phyloP scores from a whole-genome alignment of 148 eudicot species.

The Nepenthes gracilis region DNA sequence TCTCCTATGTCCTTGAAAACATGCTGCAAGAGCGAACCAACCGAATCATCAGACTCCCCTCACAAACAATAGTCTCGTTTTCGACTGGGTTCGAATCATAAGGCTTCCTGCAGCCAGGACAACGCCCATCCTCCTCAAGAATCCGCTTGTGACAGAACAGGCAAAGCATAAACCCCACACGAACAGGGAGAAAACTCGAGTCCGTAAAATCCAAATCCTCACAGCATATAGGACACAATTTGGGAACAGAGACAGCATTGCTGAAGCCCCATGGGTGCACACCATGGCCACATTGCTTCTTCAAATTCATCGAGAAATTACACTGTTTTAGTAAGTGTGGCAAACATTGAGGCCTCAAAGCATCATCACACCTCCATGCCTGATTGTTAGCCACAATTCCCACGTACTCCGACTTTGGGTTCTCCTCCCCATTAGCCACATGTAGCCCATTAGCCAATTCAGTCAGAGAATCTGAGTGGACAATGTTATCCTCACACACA shows the following conservation, averaged over 20 bases:
- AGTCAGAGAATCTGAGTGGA: constrained; percentile 5
- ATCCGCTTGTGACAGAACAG: constrained; percentile 96
- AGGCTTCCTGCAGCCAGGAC: constrained; percentile 96
- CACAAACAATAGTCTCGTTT: constrained; percentile 41
- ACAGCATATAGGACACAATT: constrained; percentile 74
- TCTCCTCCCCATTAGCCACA: constrained; percentile 9
- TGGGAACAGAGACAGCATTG: constrained; percentile 26
- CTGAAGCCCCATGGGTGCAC: constrained; percentile 42
- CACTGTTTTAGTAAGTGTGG: constrained; percentile 71
- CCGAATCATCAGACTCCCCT: constrained; percentile 40
- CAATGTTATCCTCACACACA: constrained; percentile 5
- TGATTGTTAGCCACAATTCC: constrained; percentile 17
- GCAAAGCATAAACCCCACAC: constrained; percentile 82
- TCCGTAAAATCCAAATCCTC: constrained; percentile 89
- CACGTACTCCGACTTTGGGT: constrained; percentile 19
- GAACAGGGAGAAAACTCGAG: constrained; percentile 79
- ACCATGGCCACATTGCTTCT: constrained; percentile 20
- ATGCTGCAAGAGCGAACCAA: constrained; percentile 76
- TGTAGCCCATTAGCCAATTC: constrained; percentile 4
- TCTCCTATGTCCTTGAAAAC: constrained; percentile 55
- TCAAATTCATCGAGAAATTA: constrained; percentile 48
- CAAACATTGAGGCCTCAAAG: constrained; percentile 68
- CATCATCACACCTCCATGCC: constrained; percentile 90
- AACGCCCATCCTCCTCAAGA: constrained; percentile 80
- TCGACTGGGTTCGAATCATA: constrained; percentile 33